Conservation (phyloP, 2,329 filamentous ascomycete species). For the Bipolaris zeicola region DNA sequence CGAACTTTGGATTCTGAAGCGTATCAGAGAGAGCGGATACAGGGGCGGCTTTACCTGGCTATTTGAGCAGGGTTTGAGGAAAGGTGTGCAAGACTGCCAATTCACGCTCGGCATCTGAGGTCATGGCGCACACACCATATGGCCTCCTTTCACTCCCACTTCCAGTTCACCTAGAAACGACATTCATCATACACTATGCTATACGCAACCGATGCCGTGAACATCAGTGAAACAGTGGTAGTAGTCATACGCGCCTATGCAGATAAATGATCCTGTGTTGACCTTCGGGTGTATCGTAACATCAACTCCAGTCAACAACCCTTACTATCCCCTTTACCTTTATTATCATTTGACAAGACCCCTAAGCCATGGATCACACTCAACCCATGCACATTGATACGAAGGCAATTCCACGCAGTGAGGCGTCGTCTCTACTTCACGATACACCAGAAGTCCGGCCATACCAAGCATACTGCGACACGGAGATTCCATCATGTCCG, state of each 20-base stretch:
- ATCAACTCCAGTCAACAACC: not conserved
- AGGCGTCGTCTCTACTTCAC: slow-evolving; percentile 1
- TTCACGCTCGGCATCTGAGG: slow-evolving; percentile 25
- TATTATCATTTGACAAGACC: not conserved
- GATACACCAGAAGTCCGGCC: slow-evolving; percentile 3
- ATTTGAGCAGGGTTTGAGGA: slow-evolving; percentile 57
- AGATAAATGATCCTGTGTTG: not conserved
- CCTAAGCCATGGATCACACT: not conserved
- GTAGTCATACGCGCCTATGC: not conserved
- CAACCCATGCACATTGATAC: not conserved
- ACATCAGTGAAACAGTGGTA: slow-evolving; percentile 4
- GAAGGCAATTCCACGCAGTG: slow-evolving; percentile 1
- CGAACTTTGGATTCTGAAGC: slow-evolving; percentile 64
- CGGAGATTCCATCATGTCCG: slow-evolving; percentile 24
- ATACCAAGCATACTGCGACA: slow-evolving; percentile 31
- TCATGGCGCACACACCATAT: not conserved
- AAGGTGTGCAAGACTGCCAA: slow-evolving; percentile 53
- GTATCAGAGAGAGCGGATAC: slow-evolving; percentile 58
- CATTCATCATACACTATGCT: not conserved
- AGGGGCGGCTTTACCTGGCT: slow-evolving; percentile 57
- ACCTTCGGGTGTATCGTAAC: slow-evolving; percentile 1
- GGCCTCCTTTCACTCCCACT: not conserved
- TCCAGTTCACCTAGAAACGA: not conserved
- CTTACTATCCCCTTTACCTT: not conserved
- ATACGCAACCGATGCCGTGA: not conserved